Percentiles rank a stretch among this genome's conserved stretches.
Evolutionary conservation across 2,329 filamentous ascomycete genomes (phyloP).

Genomic region (Paecilomyces sp.): DNA sequence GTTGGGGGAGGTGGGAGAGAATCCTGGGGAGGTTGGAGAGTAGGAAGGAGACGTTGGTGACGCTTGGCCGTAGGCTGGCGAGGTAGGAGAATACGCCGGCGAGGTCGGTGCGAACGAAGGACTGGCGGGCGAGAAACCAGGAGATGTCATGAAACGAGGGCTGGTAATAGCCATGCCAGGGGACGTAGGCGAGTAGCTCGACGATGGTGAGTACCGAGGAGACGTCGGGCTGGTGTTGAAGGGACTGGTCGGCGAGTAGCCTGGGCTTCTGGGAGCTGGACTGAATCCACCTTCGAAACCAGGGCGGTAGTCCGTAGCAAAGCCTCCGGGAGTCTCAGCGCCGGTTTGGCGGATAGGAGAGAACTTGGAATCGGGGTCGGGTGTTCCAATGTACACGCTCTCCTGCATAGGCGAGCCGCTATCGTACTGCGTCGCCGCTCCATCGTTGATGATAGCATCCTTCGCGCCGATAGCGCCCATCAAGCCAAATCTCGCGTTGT

Average conservation of each 20-base stretch:
- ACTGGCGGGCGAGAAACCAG: conserved; percentile 48
- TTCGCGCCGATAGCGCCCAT: conserved; percentile 74
- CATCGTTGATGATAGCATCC: conserved; percentile 63
- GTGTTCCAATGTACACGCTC: conserved; percentile 54
- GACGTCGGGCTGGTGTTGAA: conserved; percentile 68
- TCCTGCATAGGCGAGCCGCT: conserved; percentile 57
- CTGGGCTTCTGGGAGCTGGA: conserved; percentile 61
- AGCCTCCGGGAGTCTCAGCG: conserved; percentile 49
- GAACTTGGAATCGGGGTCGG: conserved; percentile 54
- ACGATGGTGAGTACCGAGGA: conserved; percentile 57
- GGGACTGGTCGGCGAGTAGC: conserved; percentile 63
- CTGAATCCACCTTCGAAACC: conserved; percentile 62
- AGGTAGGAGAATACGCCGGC: conserved; percentile 70
- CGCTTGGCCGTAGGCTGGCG: conserved; percentile 59
- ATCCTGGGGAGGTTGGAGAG: conserved; percentile 49
- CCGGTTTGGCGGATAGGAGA: conserved; percentile 71
- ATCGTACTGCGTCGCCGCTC: conserved; percentile 92
- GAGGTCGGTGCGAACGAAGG: conserved; percentile 49
- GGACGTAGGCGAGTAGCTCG: conserved; percentile 67
- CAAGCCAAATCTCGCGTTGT: conserved; percentile 78
- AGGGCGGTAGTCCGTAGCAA: conserved; percentile 60
- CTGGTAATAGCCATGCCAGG: conserved; percentile 55
- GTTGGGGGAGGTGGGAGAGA: conserved; percentile 53
- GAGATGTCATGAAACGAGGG: conserved; percentile 49
- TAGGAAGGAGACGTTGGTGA: conserved; percentile 55